Evolutionary conservation across 768 basidiomycete species (phyloP).

Genomic region (Hygrophorus russula): DNA sequence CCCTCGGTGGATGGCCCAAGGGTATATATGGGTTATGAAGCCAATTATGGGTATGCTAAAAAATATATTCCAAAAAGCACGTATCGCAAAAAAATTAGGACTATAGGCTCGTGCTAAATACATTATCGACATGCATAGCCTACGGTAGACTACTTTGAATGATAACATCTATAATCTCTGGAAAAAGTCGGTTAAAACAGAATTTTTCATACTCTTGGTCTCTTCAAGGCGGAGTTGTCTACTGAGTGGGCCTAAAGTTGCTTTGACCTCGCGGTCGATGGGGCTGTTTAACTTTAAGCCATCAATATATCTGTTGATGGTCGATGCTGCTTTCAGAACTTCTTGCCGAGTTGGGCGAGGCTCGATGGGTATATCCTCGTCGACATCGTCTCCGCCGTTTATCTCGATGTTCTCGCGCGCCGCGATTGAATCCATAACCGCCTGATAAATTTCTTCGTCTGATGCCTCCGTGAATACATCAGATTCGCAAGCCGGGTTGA

Average conservation of each 20-base stretch:
- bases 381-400: conserved; percentile 11
- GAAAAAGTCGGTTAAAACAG: conserved; percentile 12
- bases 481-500: conserved; percentile 18
- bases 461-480: conserved; percentile 12
- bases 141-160: neutral
- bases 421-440: conserved; percentile 13
- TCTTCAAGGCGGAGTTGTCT: conserved; percentile 9
- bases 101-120: too few species aligned
- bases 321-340: conserved; percentile 12
- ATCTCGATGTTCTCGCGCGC: conserved; percentile 12
- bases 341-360: conserved; percentile 11
- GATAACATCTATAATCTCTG: conserved; percentile 1
- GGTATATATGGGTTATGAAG: too few species aligned
- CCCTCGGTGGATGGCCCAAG: too few species aligned
- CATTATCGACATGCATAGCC: too few species aligned
- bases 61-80: too few species aligned
- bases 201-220: conserved; percentile 9
- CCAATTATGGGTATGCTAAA: too few species aligned
- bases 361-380: conserved; percentile 6
- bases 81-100: too few species aligned
- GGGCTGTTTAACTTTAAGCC: conserved; percentile 12
- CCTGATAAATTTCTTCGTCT: conserved; percentile 15
- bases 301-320: conserved; percentile 10
- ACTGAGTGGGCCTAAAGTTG: conserved; percentile 12
- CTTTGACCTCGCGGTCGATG: conserved; percentile 14